Base-by-base conservation (phyloP, 306 rosid species). In the Trichosanthes cucumerina region DNA sequence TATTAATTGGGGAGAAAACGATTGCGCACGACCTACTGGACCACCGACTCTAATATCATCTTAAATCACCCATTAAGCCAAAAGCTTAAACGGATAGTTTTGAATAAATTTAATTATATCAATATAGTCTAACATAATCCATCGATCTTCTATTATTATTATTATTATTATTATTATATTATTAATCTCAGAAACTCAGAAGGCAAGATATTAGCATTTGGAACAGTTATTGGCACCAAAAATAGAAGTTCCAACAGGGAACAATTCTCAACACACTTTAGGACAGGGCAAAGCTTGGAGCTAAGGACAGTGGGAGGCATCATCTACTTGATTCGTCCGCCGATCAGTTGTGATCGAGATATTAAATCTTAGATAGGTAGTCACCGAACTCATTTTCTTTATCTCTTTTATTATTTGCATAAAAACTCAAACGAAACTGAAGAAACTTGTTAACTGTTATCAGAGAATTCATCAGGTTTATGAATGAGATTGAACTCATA, bases 271-370 rank as follows among this genome's bases (percentile, higher is more conserved):
- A 72, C 46, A 91, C 3, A 83, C 88, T 93, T 19, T 97, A n/a
- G n/a, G n/a, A n/a, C 70, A 78, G 97, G 97, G 24, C 98, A 93
- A 79, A 93, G 93, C 92, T 91, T 93, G 57, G 98, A 79, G 78
- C 95, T 91, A 1, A 93, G 92, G 3, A 93, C 97, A 78, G 88
- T 91, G 87, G 89, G 89, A 58, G 98, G 98, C 98, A 91, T 89
- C 98, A 91, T 89, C 96, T 95, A 93, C 82, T 93, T 93, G 53
- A 93, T 90, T 77, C 93, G 83, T 64, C 75, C 84, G 3, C n/a
- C n/a, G n/a, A 90, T 90, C 96, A 93, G 82, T 78, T 83, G 91
- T 23, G 89, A 86, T 23, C n/a, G n/a, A n/a, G 33, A 28, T 28
- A 28, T 28, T 28, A 28, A 28, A 28, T 28, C 33, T 28, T 28